phyloP scores from a whole-genome alignment of 192 early-diverging fungal species.

The Funneliformis geosporum region DNA sequence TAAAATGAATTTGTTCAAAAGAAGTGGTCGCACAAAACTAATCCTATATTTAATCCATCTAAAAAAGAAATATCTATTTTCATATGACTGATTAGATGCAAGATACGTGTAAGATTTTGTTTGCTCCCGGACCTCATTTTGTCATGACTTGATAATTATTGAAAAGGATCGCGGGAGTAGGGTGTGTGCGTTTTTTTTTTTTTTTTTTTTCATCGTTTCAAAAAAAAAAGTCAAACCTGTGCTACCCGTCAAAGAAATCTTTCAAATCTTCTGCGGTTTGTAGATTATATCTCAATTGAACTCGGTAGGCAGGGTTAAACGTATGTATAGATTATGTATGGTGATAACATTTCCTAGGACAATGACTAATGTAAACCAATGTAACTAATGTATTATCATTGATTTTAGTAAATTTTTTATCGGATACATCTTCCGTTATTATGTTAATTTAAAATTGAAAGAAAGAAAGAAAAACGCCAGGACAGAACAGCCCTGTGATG shows the following conservation, averaged over 20 bases:
- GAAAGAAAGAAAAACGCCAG: not conserved
- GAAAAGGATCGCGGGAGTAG: not conserved
- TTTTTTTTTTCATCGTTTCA: too few relatives aligned
- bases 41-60: not conserved
- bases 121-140: not conserved
- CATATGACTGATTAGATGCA: not conserved
- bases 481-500: not conserved
- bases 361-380: not conserved
- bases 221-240: too few relatives aligned
- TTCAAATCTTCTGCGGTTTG: too few relatives aligned
- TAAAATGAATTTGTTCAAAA: too few relatives aligned
- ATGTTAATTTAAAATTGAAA: too few relatives aligned
- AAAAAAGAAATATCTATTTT: not conserved
- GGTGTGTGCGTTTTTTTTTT: too few relatives aligned
- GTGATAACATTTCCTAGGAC: not conserved
- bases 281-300: not conserved
- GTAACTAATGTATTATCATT: not conserved
- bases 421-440: not conserved
- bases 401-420: not conserved
- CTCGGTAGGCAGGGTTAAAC: not conserved
- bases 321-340: not conserved
- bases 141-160: not conserved
- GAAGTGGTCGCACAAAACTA: too few relatives aligned
- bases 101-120: slow-evolving; percentile 1
- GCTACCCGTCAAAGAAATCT: too few relatives aligned